Conservation (phyloP, 1,284 basidiomycete genomes). For the Marasmius fiardii region DNA sequence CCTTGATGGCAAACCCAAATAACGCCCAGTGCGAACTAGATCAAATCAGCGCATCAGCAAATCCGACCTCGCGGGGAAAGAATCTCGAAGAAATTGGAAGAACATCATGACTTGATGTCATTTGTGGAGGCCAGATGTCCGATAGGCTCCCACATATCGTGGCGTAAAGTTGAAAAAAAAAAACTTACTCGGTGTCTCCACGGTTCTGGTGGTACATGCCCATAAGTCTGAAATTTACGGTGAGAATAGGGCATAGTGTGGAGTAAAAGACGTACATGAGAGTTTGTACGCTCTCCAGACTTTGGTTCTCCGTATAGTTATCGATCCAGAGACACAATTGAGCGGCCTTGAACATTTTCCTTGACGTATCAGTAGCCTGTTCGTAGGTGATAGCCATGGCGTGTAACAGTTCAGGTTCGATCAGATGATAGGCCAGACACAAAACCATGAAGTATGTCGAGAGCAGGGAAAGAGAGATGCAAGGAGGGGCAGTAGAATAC, state of each 20-base stretch:
- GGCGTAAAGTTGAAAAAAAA: too few relatives aligned
- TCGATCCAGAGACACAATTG: slow-evolving; percentile 22
- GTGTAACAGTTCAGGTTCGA: slow-evolving; percentile 18
- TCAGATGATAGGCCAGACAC: slow-evolving; percentile 22
- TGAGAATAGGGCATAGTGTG: neutral
- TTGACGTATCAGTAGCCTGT: slow-evolving; percentile 14
- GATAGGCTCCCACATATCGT: too few relatives aligned
- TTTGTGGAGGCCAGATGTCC: too few relatives aligned
- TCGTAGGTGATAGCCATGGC: slow-evolving; percentile 14
- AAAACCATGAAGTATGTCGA: slow-evolving; percentile 22
- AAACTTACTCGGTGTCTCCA: slow-evolving; percentile 22
- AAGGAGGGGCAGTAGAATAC: neutral
- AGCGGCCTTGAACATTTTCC: slow-evolving; percentile 22
- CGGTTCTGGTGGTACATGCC: slow-evolving; percentile 24
- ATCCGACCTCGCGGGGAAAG: too few relatives aligned
- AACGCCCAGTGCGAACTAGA: slow-evolving; percentile 21
- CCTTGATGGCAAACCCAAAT: slow-evolving; percentile 23
- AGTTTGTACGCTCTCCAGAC: slow-evolving; percentile 20
- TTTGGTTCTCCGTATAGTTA: slow-evolving; percentile 21
- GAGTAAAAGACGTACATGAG: slow-evolving; percentile 17
- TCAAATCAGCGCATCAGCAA: neutral
- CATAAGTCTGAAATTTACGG: slow-evolving; percentile 17
- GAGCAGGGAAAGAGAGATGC: slow-evolving; percentile 16
- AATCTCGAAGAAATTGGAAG: neutral
- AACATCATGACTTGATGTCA: too few relatives aligned